Evolutionary conservation across 2,329 filamentous ascomycete species (phyloP).

Genomic region (Boeremia lycopersici): DNA sequence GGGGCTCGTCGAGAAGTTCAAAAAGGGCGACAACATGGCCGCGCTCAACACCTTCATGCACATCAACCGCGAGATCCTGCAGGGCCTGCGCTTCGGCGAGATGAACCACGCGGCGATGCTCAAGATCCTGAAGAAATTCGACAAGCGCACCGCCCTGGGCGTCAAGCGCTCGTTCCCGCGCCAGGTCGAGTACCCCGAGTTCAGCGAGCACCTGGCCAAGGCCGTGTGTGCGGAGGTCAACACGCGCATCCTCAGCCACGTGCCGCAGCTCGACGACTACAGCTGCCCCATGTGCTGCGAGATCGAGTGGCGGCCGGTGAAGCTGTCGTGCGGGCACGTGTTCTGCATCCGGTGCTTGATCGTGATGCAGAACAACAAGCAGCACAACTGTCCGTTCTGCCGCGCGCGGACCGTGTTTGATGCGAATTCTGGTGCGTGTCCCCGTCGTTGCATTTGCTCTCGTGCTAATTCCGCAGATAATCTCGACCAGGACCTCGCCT

Average conservation of each 20-base stretch:
- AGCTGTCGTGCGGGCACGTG: conserved; percentile 74
- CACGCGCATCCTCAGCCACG: conserved; percentile 71
- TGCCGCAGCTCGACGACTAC: conserved; percentile 86
- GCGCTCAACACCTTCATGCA: conserved; percentile 73
- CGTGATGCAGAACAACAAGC: conserved; percentile 73
- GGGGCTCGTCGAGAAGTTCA: conserved; percentile 65
- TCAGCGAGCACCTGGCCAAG: conserved; percentile 71
- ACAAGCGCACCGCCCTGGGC: conserved; percentile 79
- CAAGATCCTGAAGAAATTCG: conserved; percentile 92
- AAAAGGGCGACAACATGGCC: conserved; percentile 66
- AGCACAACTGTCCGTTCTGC: conserved; percentile 76
- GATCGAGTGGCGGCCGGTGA: conserved; percentile 82
- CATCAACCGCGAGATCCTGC: conserved; percentile 78
- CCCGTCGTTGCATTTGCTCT: no score
- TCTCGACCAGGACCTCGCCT: conserved; percentile 70
- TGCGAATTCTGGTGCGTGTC: conserved; percentile 66
- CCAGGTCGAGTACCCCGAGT: conserved; percentile 61
- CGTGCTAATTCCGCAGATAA: conserved; percentile 58
- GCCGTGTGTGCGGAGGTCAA: conserved; percentile 77
- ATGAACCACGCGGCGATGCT: conserved; percentile 77
- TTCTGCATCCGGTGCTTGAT: conserved; percentile 87
- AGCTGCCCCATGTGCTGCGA: conserved; percentile 79
- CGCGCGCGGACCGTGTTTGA: conserved; percentile 72
- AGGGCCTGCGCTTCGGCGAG: conserved; percentile 81
- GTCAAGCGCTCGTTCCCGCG: conserved; percentile 68